Evolutionary conservation across 192 early-diverging fungal species (phyloP).

Genomic region (Backusella circina): DNA sequence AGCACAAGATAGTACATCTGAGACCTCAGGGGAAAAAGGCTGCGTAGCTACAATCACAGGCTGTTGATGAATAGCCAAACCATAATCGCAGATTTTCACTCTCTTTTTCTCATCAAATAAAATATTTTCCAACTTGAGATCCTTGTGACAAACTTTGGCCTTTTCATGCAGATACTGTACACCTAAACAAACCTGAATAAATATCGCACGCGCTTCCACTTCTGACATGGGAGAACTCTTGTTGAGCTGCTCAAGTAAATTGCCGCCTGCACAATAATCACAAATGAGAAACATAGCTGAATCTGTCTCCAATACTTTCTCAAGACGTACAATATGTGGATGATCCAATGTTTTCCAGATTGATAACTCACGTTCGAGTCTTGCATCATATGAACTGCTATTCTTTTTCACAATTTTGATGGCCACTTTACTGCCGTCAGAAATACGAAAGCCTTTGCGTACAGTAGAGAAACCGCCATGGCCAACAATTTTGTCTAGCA

Average conservation of each 20-base stretch:
- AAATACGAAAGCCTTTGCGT: slow-evolving; percentile 55
- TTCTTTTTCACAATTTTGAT: slow-evolving; percentile 66
- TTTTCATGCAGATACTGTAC: slow-evolving; percentile 77
- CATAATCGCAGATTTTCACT: slow-evolving; percentile 87
- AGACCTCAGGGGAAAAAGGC: slow-evolving; percentile 6
- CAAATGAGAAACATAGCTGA: slow-evolving; percentile 67
- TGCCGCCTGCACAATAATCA: slow-evolving; percentile 63
- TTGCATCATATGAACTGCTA: slow-evolving; percentile 19
- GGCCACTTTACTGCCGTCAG: slow-evolving; percentile 49
- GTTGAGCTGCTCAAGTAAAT: slow-evolving; percentile 54
- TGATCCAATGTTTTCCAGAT: slow-evolving; percentile 65
- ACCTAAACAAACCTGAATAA: slow-evolving; percentile 70
- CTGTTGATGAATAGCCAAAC: slow-evolving; percentile 56
- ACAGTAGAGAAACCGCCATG: slow-evolving; percentile 74
- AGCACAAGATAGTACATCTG: slow-evolving; percentile 18
- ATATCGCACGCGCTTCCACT: slow-evolving; percentile 49
- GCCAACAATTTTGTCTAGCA: slow-evolving; percentile 65
- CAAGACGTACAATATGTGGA: slow-evolving; percentile 60
- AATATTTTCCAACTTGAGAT: slow-evolving; percentile 92
- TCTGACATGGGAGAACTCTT: slow-evolving; percentile 42
- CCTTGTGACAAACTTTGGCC: slow-evolving; percentile 64
- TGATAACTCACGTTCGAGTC: slow-evolving; percentile 59
- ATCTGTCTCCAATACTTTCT: slow-evolving; percentile 63
- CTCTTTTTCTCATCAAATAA: slow-evolving; percentile 58
- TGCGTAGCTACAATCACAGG: slow-evolving; percentile 26